Percentiles rank a stretch among this genome's conserved stretches.
Evolutionary conservation across 768 basidiomycete genomes (phyloP).

Genomic region (Nidularia pulvinata): DNA sequence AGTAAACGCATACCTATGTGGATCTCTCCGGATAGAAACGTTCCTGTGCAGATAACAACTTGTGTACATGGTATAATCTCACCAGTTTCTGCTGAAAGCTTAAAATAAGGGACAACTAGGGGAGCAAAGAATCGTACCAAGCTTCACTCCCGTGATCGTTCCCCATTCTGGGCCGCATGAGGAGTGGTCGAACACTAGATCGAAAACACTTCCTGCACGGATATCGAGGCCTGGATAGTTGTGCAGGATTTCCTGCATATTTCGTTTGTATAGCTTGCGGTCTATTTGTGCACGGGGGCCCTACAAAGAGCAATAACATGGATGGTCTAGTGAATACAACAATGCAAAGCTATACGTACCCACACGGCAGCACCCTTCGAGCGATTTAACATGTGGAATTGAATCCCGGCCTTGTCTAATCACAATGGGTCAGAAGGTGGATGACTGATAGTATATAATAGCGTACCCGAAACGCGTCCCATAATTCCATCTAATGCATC

Average conservation of each 20-base stretch:
- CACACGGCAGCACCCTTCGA: conserved; percentile 91
- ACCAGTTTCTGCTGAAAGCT: conserved; percentile 55
- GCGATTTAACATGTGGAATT: conserved; percentile 84
- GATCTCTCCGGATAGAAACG: conserved; percentile 89
- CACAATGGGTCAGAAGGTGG: neutral
- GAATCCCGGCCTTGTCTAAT: conserved; percentile 84
- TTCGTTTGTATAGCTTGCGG: conserved; percentile 75
- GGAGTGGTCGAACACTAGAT: conserved; percentile 65
- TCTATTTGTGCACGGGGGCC: conserved; percentile 92
- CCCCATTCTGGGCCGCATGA: conserved; percentile 43
- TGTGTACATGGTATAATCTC: conserved; percentile 76
- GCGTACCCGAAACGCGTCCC: conserved; percentile 77
- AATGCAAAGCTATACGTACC: conserved; percentile 41
- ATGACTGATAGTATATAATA: neutral
- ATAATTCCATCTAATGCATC: conserved; percentile 91
- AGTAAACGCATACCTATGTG: conserved; percentile 65
- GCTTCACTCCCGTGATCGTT: conserved; percentile 59
- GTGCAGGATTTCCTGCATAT: conserved; percentile 74
- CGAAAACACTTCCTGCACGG: conserved; percentile 74
- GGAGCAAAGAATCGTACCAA: conserved; percentile 41
- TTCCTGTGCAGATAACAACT: conserved; percentile 90
- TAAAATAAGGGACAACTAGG: neutral
- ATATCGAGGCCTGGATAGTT: conserved; percentile 72
- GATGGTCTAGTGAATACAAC: neutral
- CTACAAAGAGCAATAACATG: conserved; percentile 29